These are phyloP conservation scores for Diaporthe destruens DNA, from an alignment of 2,329 filamentous ascomycete genomes.

Conservation along the genomic window DNA sequence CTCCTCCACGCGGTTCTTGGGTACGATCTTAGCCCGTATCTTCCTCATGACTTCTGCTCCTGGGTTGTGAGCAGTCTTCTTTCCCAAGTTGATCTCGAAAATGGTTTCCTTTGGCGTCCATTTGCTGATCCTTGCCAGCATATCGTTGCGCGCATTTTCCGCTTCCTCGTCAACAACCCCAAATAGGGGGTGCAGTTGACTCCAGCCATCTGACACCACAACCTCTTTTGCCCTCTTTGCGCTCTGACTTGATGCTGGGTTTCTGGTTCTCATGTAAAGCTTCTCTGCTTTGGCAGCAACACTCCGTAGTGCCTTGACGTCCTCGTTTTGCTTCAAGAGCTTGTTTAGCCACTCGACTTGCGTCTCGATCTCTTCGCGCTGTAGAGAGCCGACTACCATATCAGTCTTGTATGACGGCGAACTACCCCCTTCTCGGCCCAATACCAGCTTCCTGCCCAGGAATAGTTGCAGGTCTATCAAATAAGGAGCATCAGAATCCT, in stretches of 20 bases:
- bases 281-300: constrained; percentile 92
- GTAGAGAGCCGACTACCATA: constrained; percentile 83
- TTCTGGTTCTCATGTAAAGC: constrained; percentile 89
- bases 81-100: constrained; percentile 89
- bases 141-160: constrained; percentile 82
- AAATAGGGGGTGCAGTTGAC: constrained; percentile 84
- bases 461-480: constrained; percentile 95
- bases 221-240: constrained; percentile 88
- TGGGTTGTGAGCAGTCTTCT: constrained; percentile 71
- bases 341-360: constrained; percentile 88
- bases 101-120: constrained; percentile 94
- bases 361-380: constrained; percentile 78
- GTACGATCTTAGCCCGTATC: constrained; percentile 77
- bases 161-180: constrained; percentile 73
- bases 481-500: constrained; percentile 90
- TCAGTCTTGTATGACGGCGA: constrained; percentile 82
- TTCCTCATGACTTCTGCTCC: constrained; percentile 83
- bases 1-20: constrained; percentile 61
- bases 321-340: constrained; percentile 78
- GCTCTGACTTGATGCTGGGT: constrained; percentile 90
- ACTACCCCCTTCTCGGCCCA: constrained; percentile 73
- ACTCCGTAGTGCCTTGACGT: constrained; percentile 76
- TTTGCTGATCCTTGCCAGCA: constrained; percentile 89
- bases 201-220: constrained; percentile 77
- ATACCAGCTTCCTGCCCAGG: constrained; percentile 83